phyloP scores from a whole-genome alignment of 257 asterid species.

The Ballota nigra region DNA sequence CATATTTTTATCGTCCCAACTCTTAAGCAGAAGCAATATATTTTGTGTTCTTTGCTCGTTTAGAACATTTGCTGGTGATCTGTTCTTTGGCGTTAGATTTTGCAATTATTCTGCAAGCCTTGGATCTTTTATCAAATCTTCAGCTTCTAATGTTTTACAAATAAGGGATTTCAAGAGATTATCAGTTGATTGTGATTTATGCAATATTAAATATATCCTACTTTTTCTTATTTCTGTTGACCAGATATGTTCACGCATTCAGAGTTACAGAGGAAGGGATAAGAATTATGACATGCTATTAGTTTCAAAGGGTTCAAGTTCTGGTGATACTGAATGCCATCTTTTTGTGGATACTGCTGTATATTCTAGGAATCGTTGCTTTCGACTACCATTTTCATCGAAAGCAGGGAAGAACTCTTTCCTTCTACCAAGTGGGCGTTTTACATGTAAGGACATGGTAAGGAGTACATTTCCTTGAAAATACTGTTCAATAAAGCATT shows the following conservation, averaged over 20 bases:
- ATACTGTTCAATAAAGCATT: constrained; percentile 6
- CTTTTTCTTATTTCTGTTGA: constrained; percentile 23
- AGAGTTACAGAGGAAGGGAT: constrained; percentile 52
- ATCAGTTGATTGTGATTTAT: constrained; percentile 6
- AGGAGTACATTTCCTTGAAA: constrained; percentile 23
- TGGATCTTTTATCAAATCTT: constrained; percentile 9
- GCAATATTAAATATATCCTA: not conserved
- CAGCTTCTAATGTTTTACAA: constrained; percentile 6
- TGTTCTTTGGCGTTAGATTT: not conserved
- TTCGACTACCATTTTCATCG: constrained; percentile 87
- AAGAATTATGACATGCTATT: constrained; percentile 55
- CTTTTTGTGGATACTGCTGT: constrained; percentile 94
- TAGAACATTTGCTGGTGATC: not conserved
- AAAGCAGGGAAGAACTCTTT: constrained; percentile 86
- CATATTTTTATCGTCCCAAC: too few species aligned
- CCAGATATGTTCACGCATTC: constrained; percentile 82
- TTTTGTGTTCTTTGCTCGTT: not conserved
- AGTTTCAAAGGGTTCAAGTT: constrained; percentile 61
- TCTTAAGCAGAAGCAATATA: too few species aligned
- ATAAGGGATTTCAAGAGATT: not conserved
- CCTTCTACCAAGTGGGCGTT: constrained; percentile 91
- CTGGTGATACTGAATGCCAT: constrained; percentile 41
- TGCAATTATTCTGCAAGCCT: not conserved
- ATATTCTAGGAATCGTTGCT: constrained; percentile 92
- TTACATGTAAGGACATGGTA: constrained; percentile 85